Evolutionary conservation across 202 grass and related monocot species (phyloP), one percentile per base, ranked within the genome.

Genomic region (Eragrostis tef): DNA sequence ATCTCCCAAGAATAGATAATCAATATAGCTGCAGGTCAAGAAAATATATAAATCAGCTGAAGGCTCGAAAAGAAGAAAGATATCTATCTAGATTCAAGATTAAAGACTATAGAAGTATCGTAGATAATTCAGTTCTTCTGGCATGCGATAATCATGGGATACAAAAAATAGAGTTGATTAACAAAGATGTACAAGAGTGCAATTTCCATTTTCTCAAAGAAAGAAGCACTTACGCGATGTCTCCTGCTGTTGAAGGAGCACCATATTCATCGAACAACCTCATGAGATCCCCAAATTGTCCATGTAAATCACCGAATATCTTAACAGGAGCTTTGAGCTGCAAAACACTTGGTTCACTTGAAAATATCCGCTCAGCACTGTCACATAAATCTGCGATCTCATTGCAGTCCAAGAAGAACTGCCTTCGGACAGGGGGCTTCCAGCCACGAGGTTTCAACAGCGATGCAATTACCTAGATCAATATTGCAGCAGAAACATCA

Each of bases 1-100:
- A 84, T 99, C 96, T 70, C 96, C 96, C 91, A 99, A 91, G 74
- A 99, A 99, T n/a, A 99, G 90, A 88, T 99, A 99, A 93, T 99
- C 96, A 56, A 99, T 96, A 70, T 99, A 99, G 70, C 96, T 99
- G 83, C 81, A 98, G 73, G 75, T 76, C 44, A 50, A 75, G 59
- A 90, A 62, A 87, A 79, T 24, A 44, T 19, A 41, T 29, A 75
- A 71, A 70, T 27, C 19, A 86, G 69, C 51, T 56, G n/a, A 87
- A 82, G 50, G 54, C 49, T 21, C 72, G n/a, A 58, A 74, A 44
- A 87, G 5, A 51, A 9, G 43, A 72, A 81, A 73, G 39, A 74
- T 0, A 3, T 76, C 22, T 8, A 85, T 46, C 42, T n/a, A 53
- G 4, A 73, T 21, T 57, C 14, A 39, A 27, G 31, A 43, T 45